Evolutionary conservation across 1,284 basidiomycete genomes (phyloP).

Genomic region (Melampsora larici-populina): DNA sequence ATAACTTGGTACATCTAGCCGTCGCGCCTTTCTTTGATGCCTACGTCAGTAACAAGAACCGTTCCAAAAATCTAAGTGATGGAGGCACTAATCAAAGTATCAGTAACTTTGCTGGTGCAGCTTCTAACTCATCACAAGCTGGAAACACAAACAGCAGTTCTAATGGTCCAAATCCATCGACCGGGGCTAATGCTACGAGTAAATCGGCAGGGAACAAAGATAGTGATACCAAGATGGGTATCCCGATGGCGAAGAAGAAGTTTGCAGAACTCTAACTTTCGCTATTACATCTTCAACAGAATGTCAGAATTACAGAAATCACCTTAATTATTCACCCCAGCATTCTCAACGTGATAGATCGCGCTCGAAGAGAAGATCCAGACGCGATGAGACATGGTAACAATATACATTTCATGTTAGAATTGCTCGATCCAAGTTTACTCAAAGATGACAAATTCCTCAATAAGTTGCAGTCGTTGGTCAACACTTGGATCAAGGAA

Average conservation of each 20-base stretch:
- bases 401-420: slow-evolving; percentile 67
- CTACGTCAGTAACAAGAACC: slow-evolving; percentile 65
- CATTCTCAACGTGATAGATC: slow-evolving; percentile 79
- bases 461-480: slow-evolving; percentile 86
- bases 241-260: slow-evolving; percentile 99
- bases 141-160: slow-evolving; percentile 15
- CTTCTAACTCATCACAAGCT: slow-evolving; percentile 19
- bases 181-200: slow-evolving; percentile 53
- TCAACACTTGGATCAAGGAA: slow-evolving; percentile 97
- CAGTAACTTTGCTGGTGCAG: slow-evolving; percentile 6
- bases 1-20: slow-evolving; percentile 91
- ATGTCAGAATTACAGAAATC: slow-evolving; percentile 97
- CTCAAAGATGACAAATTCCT: slow-evolving; percentile 87
- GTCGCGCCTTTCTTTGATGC: slow-evolving; percentile 99
- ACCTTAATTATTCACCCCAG: slow-evolving; percentile 85
- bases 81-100: slow-evolving; percentile 44
- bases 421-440: slow-evolving; percentile 68
- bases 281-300: slow-evolving; percentile 91
- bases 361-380: slow-evolving; percentile 40
- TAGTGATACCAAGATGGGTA: slow-evolving; percentile 81
- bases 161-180: slow-evolving; percentile 19
- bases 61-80: slow-evolving; percentile 33
- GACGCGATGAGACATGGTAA: slow-evolving; percentile 59
- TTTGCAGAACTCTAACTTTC: slow-evolving; percentile 98
- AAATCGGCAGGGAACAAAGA: slow-evolving; percentile 71